phyloP scores from a whole-genome alignment of 1,284 basidiomycete genomes.

The Rhodotorula mucilaginosa region DNA sequence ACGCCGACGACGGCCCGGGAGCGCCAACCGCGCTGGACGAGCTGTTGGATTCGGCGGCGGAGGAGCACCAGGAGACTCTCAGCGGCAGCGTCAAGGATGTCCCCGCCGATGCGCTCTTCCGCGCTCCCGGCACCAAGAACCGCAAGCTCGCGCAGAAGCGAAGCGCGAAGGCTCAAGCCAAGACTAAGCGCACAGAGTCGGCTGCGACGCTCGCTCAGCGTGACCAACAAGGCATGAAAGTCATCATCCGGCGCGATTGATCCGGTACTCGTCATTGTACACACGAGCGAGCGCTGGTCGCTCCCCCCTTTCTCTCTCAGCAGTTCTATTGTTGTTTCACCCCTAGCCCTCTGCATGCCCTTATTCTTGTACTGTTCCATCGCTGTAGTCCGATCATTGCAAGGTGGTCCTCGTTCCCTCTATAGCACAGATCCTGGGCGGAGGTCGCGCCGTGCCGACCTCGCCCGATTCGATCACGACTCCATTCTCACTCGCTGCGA shows the following conservation, averaged over 20 bases:
- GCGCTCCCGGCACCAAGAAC: conserved; percentile 28
- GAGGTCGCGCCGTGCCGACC: not conserved
- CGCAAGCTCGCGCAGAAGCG: conserved; percentile 47
- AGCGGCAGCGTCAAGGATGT: not conserved
- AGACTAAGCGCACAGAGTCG: not conserved
- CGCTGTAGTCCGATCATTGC: not conserved
- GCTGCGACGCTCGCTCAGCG: not conserved
- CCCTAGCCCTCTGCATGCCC: too few relatives aligned
- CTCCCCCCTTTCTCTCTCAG: too few relatives aligned
- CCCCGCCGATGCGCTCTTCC: not conserved
- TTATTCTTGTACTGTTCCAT: too few relatives aligned
- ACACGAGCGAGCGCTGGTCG: too few relatives aligned
- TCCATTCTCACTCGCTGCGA: too few relatives aligned
- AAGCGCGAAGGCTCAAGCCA: not conserved
- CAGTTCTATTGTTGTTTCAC: too few relatives aligned
- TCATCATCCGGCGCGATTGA: not conserved
- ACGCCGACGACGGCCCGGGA: not conserved
- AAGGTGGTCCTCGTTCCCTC: not conserved
- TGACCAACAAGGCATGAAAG: not conserved
- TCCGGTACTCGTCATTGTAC: too few relatives aligned
- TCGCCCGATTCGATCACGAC: not conserved
- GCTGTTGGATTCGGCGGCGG: conserved; percentile 27
- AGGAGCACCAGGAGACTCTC: not conserved
- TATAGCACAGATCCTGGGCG: not conserved
- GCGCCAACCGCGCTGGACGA: conserved; percentile 13